These are phyloP conservation scores for Boletellus ananiceps DNA, from an alignment of 768 basidiomycete species.

Conservation along the genomic window DNA sequence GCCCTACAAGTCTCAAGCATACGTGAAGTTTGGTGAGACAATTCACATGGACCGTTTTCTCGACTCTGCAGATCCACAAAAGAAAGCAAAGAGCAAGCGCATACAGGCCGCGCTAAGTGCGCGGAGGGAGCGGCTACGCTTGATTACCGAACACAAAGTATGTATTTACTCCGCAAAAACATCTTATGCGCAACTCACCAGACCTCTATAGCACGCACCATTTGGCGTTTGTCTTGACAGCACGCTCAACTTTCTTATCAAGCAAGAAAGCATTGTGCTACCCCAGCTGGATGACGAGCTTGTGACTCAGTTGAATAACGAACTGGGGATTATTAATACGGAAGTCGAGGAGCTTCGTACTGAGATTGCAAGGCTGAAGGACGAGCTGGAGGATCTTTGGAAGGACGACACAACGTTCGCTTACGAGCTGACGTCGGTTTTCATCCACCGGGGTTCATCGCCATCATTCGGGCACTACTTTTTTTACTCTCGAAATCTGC, in stretches of 20 bases:
- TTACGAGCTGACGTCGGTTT: constrained; percentile 92
- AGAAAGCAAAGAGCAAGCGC: constrained; percentile 64
- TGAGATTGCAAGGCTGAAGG: constrained; percentile 52
- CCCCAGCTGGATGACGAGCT: constrained; percentile 62
- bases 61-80: constrained; percentile 64
- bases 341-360: constrained; percentile 57
- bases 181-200: neutral
- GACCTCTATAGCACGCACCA: constrained; percentile 49
- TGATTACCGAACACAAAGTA: constrained; percentile 72
- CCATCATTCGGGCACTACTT: constrained; percentile 93
- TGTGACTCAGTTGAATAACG: constrained; percentile 45
- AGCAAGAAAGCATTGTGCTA: constrained; percentile 39
- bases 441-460: constrained; percentile 87
- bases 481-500: constrained; percentile 88
- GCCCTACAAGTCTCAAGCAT: constrained; percentile 94
- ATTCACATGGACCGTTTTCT: constrained; percentile 92
- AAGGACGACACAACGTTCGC: constrained; percentile 55
- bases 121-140: constrained; percentile 63
- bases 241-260: constrained; percentile 54
- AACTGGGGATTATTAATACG: constrained; percentile 46
- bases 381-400: constrained; percentile 74
- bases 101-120: constrained; percentile 63
- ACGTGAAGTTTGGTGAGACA: constrained; percentile 84
- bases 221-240: constrained; percentile 52
- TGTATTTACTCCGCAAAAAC: constrained; percentile 9